Conservation (phyloP, 257 asterid genomes). For the Cynanchum wilfordii region DNA sequence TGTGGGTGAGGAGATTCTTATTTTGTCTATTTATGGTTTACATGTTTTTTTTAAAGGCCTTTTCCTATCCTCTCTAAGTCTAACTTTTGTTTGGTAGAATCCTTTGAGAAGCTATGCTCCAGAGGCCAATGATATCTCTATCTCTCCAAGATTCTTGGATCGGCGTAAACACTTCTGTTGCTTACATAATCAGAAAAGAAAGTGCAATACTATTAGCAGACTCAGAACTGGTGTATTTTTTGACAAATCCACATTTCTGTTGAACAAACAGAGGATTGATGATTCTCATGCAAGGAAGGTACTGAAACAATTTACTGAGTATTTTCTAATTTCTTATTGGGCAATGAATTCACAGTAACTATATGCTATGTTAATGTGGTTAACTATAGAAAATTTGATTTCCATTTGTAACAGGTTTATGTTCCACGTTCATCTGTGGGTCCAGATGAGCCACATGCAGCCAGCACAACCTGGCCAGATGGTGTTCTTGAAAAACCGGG, state of each 20-base stretch:
- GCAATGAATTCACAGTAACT: neutral
- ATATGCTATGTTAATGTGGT: conserved; percentile 14
- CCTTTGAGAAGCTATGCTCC: conserved; percentile 42
- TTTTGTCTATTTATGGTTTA: neutral
- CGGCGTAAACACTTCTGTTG: conserved; percentile 44
- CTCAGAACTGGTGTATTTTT: conserved; percentile 52
- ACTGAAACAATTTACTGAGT: neutral
- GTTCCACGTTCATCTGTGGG: conserved; percentile 80
- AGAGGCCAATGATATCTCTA: conserved; percentile 31
- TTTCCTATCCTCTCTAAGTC: neutral
- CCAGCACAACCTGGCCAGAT: conserved; percentile 90
- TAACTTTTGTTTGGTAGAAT: conserved; percentile 41
- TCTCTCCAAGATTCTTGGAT: conserved; percentile 27
- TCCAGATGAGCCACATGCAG: conserved; percentile 99
- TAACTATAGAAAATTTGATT: conserved; percentile 17
- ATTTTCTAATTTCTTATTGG: neutral
- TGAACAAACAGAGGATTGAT: conserved; percentile 31
- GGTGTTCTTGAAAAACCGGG: conserved; percentile 72
- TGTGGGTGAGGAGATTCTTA: neutral
- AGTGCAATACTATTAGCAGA: conserved; percentile 34
- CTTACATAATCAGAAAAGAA: conserved; percentile 52
- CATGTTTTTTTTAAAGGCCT: neutral
- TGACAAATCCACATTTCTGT: conserved; percentile 58
- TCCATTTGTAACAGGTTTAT: conserved; percentile 37
- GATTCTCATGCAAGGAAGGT: conserved; percentile 42